phyloP scores from a whole-genome alignment of 2,329 filamentous ascomycete species.

The Cladophialophora psammophila region DNA sequence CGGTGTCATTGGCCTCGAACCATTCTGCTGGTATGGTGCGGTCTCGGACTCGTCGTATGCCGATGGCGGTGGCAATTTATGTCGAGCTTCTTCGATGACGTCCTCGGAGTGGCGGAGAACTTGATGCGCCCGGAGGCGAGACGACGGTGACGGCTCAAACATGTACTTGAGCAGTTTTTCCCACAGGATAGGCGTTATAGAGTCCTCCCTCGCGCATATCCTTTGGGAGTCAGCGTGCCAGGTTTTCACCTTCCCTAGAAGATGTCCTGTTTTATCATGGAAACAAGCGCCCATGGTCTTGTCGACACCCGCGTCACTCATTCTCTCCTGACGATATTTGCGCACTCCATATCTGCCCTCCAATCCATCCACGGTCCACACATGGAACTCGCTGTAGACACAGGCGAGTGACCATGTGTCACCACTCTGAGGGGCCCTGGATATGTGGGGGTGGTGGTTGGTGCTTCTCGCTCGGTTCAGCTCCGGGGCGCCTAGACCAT shows the following conservation, averaged over 20 bases:
- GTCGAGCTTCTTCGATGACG: conserved; percentile 14
- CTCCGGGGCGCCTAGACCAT: conserved; percentile 45
- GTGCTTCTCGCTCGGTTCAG: conserved; percentile 34
- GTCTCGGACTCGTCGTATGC: not conserved
- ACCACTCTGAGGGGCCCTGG: conserved; percentile 16
- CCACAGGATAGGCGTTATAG: conserved; percentile 36
- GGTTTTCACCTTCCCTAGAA: conserved; percentile 41
- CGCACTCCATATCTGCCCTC: conserved; percentile 17
- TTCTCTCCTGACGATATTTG: conserved; percentile 36
- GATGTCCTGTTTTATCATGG: conserved; percentile 42
- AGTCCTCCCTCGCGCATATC: conserved; percentile 37
- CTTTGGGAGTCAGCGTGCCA: conserved; percentile 35
- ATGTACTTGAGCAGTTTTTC: conserved; percentile 25
- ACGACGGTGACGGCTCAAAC: conserved; percentile 13
- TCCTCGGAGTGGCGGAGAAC: conserved; percentile 14
- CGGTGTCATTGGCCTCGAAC: conserved; percentile 12
- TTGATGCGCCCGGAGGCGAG: conserved; percentile 20
- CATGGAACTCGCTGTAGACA: conserved; percentile 44
- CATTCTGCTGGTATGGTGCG: not conserved
- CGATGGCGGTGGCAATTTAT: not conserved
- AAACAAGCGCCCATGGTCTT: conserved; percentile 41
- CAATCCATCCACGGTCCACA: conserved; percentile 40
- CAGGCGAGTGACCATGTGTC: conserved; percentile 49
- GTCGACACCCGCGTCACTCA: conserved; percentile 30
- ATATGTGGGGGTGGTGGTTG: conserved; percentile 3